phyloP scores from a whole-genome alignment of 225 moss, liverwort and hornwort genomes.

The Pseudisothecium myosuroides region DNA sequence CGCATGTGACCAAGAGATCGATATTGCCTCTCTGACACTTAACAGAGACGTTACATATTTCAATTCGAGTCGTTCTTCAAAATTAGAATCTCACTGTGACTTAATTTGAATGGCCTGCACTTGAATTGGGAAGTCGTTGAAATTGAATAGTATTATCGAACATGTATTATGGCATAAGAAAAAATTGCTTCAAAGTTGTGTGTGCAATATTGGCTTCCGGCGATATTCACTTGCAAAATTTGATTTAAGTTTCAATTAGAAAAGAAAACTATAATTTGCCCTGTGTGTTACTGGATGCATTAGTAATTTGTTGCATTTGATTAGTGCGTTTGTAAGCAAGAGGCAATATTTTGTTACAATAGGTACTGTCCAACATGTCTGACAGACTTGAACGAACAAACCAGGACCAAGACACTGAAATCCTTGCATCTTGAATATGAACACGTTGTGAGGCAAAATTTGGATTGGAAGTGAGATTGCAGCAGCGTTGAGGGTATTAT shows the following conservation, averaged over 20 bases:
- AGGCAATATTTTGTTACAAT: background rate
- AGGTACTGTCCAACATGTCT: background rate
- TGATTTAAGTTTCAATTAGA: background rate
- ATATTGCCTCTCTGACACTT: too few relatives aligned
- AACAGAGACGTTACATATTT: too few relatives aligned
- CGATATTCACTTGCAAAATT: background rate
- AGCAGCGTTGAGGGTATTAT: too few relatives aligned
- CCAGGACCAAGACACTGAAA: too few relatives aligned
- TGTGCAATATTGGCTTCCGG: background rate
- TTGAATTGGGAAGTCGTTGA: background rate
- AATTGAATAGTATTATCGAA: background rate
- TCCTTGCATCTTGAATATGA: too few relatives aligned
- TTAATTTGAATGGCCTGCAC: background rate
- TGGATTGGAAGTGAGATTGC: too few relatives aligned
- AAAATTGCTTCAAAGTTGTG: background rate
- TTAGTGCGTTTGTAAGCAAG: background rate
- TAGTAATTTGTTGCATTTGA: background rate
- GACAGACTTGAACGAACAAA: background rate
- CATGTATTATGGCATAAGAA: background rate
- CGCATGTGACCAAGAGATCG: too few relatives aligned
- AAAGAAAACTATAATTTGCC: background rate
- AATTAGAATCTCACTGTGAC: too few relatives aligned
- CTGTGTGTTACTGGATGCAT: background rate
- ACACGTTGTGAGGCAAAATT: too few relatives aligned
- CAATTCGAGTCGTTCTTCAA: too few relatives aligned